Evolutionary conservation across 1,139 yeast genomes (phyloP).

Genomic region (Scheffersomyces parashehatae): DNA sequence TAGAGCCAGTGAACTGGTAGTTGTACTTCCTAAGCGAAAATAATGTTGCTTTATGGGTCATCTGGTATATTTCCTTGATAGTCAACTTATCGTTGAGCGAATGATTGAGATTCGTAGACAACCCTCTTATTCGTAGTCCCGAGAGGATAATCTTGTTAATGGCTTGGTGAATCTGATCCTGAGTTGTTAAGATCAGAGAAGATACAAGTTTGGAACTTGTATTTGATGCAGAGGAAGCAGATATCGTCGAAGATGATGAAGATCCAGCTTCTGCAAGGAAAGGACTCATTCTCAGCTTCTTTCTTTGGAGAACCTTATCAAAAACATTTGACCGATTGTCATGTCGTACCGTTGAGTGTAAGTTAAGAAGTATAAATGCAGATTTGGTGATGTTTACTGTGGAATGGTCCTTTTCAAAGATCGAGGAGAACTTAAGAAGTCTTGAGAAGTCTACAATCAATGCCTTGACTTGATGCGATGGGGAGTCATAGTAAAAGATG

Average conservation of each 20-base stretch:
- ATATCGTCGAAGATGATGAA: constrained; percentile 10
- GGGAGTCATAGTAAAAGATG: constrained; percentile 10
- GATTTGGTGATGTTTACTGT: background rate
- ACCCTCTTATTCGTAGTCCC: constrained; percentile 45
- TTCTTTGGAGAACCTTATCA: constrained; percentile 37
- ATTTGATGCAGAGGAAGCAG: constrained; percentile 6
- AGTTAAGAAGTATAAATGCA: background rate
- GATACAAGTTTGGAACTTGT: constrained; percentile 7
- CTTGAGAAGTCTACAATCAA: constrained; percentile 14
- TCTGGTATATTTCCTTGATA: constrained; percentile 43
- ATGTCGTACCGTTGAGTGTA: constrained; percentile 9
- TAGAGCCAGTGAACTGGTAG: constrained; percentile 21
- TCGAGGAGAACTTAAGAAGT: constrained; percentile 6
- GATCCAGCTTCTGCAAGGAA: constrained; percentile 7
- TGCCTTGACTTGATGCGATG: constrained; percentile 5
- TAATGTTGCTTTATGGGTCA: constrained; percentile 42
- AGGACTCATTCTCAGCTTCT: constrained; percentile 21
- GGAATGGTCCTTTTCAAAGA: constrained; percentile 4
- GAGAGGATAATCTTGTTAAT: constrained; percentile 39
- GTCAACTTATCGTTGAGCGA: constrained; percentile 34
- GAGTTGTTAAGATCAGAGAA: constrained; percentile 23
- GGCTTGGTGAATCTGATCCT: constrained; percentile 36
- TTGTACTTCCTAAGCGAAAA: constrained; percentile 42
- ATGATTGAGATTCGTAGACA: constrained; percentile 25
- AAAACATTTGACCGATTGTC: constrained; percentile 20